phyloP scores from a whole-genome alignment of 768 basidiomycete genomes.

The Crassisporium funariophilum region DNA sequence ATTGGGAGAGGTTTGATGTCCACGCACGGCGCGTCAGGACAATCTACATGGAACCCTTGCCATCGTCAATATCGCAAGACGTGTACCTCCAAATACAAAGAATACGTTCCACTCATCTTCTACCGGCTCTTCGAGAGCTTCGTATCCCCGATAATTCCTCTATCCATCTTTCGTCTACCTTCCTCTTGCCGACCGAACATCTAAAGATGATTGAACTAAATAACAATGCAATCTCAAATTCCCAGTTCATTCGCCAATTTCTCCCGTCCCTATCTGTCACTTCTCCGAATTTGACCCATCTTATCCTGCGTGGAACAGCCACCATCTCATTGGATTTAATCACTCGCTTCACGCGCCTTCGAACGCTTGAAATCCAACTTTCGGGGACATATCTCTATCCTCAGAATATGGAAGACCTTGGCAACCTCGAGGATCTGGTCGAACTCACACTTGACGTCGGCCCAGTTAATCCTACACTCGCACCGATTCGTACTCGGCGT shows the following conservation, averaged over 20 bases:
- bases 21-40: conserved; percentile 1
- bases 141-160: not conserved
- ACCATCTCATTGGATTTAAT: not conserved
- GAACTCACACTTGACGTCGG: not conserved
- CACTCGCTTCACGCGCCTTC: not conserved
- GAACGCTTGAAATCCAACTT: not conserved
- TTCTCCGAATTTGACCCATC: not conserved
- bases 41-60: not conserved
- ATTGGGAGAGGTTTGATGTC: conserved; percentile 2
- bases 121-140: not conserved
- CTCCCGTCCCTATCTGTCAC: not conserved
- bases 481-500: not conserved
- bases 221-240: not conserved
- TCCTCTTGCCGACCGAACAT: not conserved
- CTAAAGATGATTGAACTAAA: not conserved
- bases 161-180: not conserved
- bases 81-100: not conserved
- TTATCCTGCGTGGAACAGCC: not conserved
- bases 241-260: not conserved
- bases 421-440: not conserved
- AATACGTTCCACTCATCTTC: not conserved
- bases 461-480: not conserved
- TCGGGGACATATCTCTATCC: not conserved
- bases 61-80: not conserved
- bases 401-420: not conserved